Percentiles rank a stretch among this genome's conserved stretches.
Evolutionary conservation across 495 filamentous ascomycete species (phyloP).

Genomic region (Hamigera avellanea): DNA sequence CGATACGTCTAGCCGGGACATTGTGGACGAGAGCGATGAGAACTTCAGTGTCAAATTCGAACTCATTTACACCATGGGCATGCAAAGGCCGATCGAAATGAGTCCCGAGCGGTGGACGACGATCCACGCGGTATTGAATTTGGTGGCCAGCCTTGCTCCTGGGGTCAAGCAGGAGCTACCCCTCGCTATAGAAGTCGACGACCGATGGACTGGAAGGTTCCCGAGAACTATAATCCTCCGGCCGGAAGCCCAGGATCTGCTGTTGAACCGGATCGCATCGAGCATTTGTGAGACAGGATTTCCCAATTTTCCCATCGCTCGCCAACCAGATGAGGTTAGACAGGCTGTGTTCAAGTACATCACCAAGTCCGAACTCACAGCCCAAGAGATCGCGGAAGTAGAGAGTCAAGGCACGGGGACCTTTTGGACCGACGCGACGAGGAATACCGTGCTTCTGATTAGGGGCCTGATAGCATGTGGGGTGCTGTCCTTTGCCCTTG

Average conservation of each 20-base stretch:
- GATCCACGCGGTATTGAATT: conserved; percentile 41
- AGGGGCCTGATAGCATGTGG: conserved; percentile 48
- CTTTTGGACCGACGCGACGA: conserved; percentile 25
- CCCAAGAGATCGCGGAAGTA: conserved; percentile 20
- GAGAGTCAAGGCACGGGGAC: conserved; percentile 15
- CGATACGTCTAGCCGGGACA: conserved; percentile 30
- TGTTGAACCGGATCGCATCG: conserved; percentile 3
- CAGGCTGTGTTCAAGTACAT: conserved; percentile 34
- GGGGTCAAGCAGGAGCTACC: conserved; percentile 12
- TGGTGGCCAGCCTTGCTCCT: conserved; percentile 22
- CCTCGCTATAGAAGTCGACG: conserved; percentile 20
- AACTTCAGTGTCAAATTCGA: conserved; percentile 49
- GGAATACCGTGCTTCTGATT: conserved; percentile 39
- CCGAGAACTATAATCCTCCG: conserved; percentile 12
- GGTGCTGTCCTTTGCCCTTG: conserved; percentile 42
- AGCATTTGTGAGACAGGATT: conserved; percentile 11
- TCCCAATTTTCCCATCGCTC: conserved; percentile 5
- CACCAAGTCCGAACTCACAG: conserved; percentile 13
- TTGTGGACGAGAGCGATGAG: conserved; percentile 60
- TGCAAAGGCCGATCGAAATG: conserved; percentile 40
- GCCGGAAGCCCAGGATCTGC: conserved; percentile 2
- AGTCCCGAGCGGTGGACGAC: conserved; percentile 48
- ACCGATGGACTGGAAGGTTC: conserved; percentile 8
- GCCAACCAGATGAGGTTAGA: conserved; percentile 21
- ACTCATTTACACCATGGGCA: conserved; percentile 58